Base-by-base conservation (phyloP, 2,329 filamentous ascomycete species). In the Curvularia sp. region DNA sequence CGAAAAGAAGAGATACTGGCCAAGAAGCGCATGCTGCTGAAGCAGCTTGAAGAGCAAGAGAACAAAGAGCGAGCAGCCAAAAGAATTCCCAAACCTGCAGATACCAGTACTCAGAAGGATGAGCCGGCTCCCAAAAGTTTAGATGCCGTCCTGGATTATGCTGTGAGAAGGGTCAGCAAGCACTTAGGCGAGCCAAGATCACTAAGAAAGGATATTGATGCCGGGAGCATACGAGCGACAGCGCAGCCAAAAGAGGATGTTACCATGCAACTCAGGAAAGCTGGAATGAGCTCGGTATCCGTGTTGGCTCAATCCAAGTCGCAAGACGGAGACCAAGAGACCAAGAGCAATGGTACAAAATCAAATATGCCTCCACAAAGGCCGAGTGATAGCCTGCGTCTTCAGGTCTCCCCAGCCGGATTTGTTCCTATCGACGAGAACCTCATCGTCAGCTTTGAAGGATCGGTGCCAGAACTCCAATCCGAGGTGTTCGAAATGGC, bases 401-500 rank as follows among this genome's bases (percentile, higher is more conserved):
- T 64, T 15, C 15, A 57, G 5, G 49, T 72, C 1, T 61, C 67
- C 0, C 8, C 55, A 5, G 50, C 59, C 0, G 60, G 57, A 8
- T 36, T 49, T 13, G 15, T 66, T 4, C 34, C 49, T 1, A 63
- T 75, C n/a, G 71, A 73, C 46, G 18, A 57, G 6, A n/a, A 49
- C 15, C 51, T 72, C 1, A 66, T 60, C 5, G 45, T 72, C 38
- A 54, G 66, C 27, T 55, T 73, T 28, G 56, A 65, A 9, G 50
- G 57, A 6, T 25, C 52, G 3, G 45, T 64, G 1, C 23, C 60
- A 0, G 47, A 61, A 6, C 64, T 74, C 7, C 70, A 71, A 50
- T 49, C 57, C 1, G 65, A 72, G 15, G 36, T 74, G 43, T 59
- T 55, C 2, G 34, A 63, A 15, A 46, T 74, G 36, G 64, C 63